A percentile compares a stretch with the other conserved stretches of the same genome.
Conservation (phyloP, 768 basidiomycete species). For the Serendipita sp. region DNA sequence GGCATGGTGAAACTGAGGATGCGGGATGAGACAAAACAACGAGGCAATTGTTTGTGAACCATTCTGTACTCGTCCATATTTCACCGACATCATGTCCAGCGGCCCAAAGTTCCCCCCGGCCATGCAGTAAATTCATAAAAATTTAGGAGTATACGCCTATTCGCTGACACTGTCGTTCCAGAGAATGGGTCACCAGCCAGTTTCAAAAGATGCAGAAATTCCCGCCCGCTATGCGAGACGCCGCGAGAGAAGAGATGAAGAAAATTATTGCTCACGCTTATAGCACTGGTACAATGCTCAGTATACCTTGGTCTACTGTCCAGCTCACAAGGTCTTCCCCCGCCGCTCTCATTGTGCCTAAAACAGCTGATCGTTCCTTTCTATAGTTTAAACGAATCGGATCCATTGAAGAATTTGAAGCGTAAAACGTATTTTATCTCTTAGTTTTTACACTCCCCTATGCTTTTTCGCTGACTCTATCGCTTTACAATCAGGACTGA, state of each 20-base stretch:
- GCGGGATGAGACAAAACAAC: too few relatives aligned
- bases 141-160: not conserved
- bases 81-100: not conserved
- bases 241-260: constrained; percentile 88
- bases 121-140: not conserved
- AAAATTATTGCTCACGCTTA: constrained; percentile 92
- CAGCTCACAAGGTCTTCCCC: constrained; percentile 64
- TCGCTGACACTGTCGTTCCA: constrained; percentile 18
- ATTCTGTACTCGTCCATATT: not conserved
- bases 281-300: constrained; percentile 65
- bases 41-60: too few relatives aligned
- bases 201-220: constrained; percentile 69
- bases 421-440: constrained; percentile 43
- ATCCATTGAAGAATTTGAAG: constrained; percentile 35
- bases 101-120: not conserved
- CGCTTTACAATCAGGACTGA: constrained; percentile 14
- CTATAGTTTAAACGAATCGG: constrained; percentile 38
- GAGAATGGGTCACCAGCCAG: constrained; percentile 75
- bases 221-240: constrained; percentile 68
- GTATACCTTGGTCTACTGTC: constrained; percentile 84
- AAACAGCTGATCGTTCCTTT: constrained; percentile 28
- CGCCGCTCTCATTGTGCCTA: constrained; percentile 6
- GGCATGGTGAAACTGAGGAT: not conserved
- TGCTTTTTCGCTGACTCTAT: not conserved
- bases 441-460: too few relatives aligned